Evolutionary conservation across 176 grass and related monocot genomes (phyloP).

Genomic region (Leersia perrieri): DNA sequence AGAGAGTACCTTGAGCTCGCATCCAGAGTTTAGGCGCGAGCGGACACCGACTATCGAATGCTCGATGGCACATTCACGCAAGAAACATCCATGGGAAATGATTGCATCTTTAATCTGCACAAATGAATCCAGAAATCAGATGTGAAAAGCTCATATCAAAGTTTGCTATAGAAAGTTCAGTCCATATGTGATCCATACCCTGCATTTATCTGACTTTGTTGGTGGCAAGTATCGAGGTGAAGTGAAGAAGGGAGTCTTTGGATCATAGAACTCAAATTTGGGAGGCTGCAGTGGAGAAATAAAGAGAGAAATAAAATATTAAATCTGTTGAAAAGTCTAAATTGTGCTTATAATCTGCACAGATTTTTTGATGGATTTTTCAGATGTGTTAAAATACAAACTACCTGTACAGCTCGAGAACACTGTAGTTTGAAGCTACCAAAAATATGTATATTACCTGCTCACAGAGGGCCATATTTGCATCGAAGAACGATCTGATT

Average conservation of each 20-base stretch:
- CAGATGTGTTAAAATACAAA: neutral
- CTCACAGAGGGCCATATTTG: slow-evolving; percentile 77
- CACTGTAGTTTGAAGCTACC: neutral
- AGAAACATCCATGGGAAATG: slow-evolving; percentile 82
- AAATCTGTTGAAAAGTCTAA: neutral
- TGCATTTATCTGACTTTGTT: slow-evolving; percentile 67
- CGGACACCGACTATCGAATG: slow-evolving; percentile 64
- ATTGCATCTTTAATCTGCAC: slow-evolving; percentile 59
- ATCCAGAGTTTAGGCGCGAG: slow-evolving; percentile 54
- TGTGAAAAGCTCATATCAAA: neutral
- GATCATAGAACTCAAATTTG: slow-evolving; percentile 80
- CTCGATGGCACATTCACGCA: slow-evolving; percentile 56
- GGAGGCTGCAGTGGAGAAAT: slow-evolving; percentile 41
- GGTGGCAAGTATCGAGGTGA: slow-evolving; percentile 74
- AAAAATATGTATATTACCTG: slow-evolving; percentile 36
- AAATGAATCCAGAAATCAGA: neutral
- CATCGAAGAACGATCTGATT: slow-evolving; percentile 73
- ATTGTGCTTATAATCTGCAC: neutral
- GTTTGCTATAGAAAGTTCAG: neutral
- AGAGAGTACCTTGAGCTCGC: slow-evolving; percentile 48
- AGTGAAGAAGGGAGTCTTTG: slow-evolving; percentile 72
- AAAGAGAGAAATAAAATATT: neutral
- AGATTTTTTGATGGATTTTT: neutral
- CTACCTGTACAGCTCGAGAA: neutral
- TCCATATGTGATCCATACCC: slow-evolving; percentile 23